Evolutionary conservation across 176 grass and related monocot species (phyloP).

Genomic region (Saccharum officinarum): DNA sequence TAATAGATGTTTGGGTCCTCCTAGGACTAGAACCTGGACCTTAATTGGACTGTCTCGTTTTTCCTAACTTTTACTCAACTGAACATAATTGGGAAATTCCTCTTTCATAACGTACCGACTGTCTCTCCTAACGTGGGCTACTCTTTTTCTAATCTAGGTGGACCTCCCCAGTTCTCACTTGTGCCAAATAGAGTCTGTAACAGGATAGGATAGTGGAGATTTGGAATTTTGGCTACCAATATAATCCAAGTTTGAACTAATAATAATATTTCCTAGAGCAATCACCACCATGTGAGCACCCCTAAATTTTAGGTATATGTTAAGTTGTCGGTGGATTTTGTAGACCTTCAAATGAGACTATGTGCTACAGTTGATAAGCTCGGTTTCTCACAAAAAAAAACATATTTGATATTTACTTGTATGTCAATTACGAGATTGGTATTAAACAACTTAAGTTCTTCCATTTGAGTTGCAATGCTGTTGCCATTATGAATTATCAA

Average conservation of each 20-base stretch:
- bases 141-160: background rate
- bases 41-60: background rate
- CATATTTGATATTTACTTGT: background rate
- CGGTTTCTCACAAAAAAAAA: constrained; percentile 11
- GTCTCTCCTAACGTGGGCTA: background rate
- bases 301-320: background rate
- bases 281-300: background rate
- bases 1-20: background rate
- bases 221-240: background rate
- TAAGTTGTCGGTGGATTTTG: background rate
- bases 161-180: background rate
- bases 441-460: constrained; percentile 23
- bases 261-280: background rate
- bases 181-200: background rate
- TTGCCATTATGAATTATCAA: background rate
- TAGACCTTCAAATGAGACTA: background rate
- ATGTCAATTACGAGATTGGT: background rate
- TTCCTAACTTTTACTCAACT: background rate
- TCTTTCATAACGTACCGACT: background rate
- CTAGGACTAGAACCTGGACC: background rate
- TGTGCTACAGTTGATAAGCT: constrained; percentile 3
- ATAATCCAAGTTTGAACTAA: background rate
- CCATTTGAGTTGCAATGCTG: constrained; percentile 1
- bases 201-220: background rate
- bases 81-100: background rate